These are phyloP conservation scores for Ceratobasidium theobromae DNA, from an alignment of 1,284 basidiomycete species.

Conservation along the genomic window DNA sequence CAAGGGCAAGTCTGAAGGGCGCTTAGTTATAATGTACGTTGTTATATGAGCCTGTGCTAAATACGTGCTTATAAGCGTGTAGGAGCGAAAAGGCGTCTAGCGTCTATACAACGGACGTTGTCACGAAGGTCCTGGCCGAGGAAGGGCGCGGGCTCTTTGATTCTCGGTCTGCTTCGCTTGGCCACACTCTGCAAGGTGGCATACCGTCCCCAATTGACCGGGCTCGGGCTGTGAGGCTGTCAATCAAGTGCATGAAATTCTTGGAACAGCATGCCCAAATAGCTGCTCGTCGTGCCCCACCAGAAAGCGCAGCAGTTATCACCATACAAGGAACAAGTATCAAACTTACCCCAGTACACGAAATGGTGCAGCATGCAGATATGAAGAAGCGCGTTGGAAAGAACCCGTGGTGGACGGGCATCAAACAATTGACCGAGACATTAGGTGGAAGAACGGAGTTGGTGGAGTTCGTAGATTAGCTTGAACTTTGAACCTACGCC, in stretches of 20 bases:
- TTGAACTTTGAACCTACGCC: too few relatives aligned
- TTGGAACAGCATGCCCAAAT: constrained; percentile 76
- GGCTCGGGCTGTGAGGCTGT: constrained; percentile 84
- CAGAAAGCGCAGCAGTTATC: constrained; percentile 83
- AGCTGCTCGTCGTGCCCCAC: constrained; percentile 46
- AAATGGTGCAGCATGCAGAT: constrained; percentile 85
- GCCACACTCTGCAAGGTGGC: constrained; percentile 95
- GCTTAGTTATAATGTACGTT: constrained; percentile 81
- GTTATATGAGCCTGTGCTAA: not conserved
- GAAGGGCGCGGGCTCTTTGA: constrained; percentile 93
- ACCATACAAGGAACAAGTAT: constrained; percentile 83
- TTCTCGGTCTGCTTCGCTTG: constrained; percentile 88
- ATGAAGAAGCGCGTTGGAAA: constrained; percentile 87
- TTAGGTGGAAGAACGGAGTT: constrained; percentile 47
- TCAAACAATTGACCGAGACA: constrained; percentile 71
- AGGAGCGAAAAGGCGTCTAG: constrained; percentile 86
- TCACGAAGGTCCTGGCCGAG: constrained; percentile 93
- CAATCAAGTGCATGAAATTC: constrained; percentile 92
- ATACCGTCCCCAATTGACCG: constrained; percentile 94
- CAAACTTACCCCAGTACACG: constrained; percentile 78
- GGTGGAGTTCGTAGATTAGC: constrained; percentile 4
- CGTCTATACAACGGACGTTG: constrained; percentile 89
- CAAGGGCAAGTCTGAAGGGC: constrained; percentile 88
- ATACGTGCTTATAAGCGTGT: constrained; percentile 9
- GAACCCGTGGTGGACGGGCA: constrained; percentile 75